A percentile compares a stretch with the other conserved stretches of the same genome.
These are phyloP conservation scores for Breviolum minutum DNA, from an alignment of 73 alveolate species.

Conservation along the genomic window DNA sequence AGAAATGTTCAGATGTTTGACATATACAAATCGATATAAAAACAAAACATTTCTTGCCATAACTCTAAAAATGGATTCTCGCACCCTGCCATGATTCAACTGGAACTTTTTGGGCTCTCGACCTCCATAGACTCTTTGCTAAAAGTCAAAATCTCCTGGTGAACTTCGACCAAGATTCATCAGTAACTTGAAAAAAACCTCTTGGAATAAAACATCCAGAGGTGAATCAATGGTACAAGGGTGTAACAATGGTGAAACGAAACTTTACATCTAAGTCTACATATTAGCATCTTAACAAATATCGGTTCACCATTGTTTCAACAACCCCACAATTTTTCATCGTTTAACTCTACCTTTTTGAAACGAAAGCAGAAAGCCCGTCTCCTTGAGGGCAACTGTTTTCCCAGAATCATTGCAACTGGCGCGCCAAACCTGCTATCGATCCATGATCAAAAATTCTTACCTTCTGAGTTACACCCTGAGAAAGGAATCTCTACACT, in stretches of 20 bases:
- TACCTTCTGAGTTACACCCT: neutral
- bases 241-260: no score
- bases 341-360: no score
- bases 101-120: no score
- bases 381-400: constrained; percentile 72
- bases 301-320: no score
- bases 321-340: no score
- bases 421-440: constrained; percentile 74
- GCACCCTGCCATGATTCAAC: neutral
- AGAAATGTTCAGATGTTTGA: neutral
- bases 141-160: constrained; percentile 57
- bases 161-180: neutral
- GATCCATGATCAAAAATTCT: neutral
- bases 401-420: constrained; percentile 53
- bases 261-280: no score
- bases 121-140: constrained; percentile 70
- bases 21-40: neutral
- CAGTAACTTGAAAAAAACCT: neutral
- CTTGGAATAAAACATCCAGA: neutral
- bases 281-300: no score
- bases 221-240: no score
- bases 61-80: neutral
- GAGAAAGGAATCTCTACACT: neutral
- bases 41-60: neutral
- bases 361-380: neutral